Percentiles rank a stretch among this genome's conserved stretches.
Evolutionary conservation across 352 stramenopile species (phyloP).

Genomic region (Globisporangium barbulae): DNA sequence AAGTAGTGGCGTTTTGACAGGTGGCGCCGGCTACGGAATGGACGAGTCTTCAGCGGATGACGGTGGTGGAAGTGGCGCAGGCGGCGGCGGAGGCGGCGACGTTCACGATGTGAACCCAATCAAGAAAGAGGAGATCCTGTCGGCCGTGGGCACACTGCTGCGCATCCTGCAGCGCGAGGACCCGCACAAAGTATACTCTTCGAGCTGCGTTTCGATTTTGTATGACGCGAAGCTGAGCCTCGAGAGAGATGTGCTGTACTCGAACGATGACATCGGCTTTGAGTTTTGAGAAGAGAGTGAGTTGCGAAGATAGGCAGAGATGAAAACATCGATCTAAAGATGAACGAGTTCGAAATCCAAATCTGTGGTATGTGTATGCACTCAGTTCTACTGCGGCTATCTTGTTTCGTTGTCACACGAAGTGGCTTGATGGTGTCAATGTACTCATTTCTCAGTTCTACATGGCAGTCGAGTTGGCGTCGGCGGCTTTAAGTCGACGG

Average conservation of each 20-base stretch:
- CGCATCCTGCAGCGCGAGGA: slow-evolving; percentile 70
- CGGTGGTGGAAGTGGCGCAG: slow-evolving; percentile 18
- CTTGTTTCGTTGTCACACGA: no score
- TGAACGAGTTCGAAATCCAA: no score
- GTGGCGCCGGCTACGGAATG: slow-evolving; percentile 19
- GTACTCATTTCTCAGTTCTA: no score
- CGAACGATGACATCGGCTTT: slow-evolving; percentile 76
- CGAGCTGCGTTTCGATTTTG: slow-evolving; percentile 67
- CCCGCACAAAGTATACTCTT: slow-evolving; percentile 54
- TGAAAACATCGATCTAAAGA: background rate
- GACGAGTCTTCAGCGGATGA: slow-evolving; percentile 24
- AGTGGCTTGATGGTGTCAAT: no score
- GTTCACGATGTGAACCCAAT: slow-evolving; percentile 82
- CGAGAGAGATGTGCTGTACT: slow-evolving; percentile 78
- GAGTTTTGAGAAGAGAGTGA: slow-evolving; percentile 26
- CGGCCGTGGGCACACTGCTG: slow-evolving; percentile 66
- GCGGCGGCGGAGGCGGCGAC: slow-evolving; percentile 32
- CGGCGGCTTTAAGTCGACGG: no score
- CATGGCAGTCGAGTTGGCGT: no score
- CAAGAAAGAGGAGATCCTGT: slow-evolving; percentile 76
- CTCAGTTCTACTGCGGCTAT: no score
- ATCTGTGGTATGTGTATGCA: no score
- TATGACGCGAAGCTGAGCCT: slow-evolving; percentile 84
- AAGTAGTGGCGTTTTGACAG: background rate
- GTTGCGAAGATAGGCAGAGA: background rate